Evolutionary conservation across 805 yeast genomes (phyloP).

Genomic region (Candida caryicola): DNA sequence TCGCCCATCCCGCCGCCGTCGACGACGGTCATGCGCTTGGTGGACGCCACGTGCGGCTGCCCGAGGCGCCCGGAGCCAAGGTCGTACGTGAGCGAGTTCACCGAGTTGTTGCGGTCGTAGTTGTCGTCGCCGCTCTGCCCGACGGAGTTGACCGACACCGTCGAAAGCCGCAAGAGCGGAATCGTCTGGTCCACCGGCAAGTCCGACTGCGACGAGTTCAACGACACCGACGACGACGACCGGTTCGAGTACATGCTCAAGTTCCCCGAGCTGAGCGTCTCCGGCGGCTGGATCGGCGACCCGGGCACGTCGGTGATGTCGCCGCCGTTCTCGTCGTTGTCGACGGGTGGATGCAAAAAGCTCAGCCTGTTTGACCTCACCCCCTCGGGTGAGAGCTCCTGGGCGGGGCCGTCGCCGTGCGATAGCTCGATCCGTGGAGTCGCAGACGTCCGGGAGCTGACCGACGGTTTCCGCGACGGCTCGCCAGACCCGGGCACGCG

Average conservation of each 20-base stretch:
- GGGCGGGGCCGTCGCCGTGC: no score
- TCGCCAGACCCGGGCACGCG: not conserved
- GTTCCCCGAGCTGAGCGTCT: not conserved
- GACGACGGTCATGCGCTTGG: conserved; percentile 22
- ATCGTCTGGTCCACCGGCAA: conserved; percentile 28
- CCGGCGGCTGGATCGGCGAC: conserved; percentile 11
- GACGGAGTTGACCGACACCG: conserved; percentile 16
- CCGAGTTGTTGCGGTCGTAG: conserved; percentile 19
- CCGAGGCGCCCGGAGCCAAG: conserved; percentile 16
- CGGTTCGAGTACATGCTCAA: conserved; percentile 2
- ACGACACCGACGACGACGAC: conserved; percentile 17
- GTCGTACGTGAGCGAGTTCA: conserved; percentile 23
- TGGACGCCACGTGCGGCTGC: conserved; percentile 12
- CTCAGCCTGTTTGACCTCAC: not conserved
- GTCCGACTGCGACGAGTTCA: conserved; percentile 14
- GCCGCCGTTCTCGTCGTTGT: conserved; percentile 4
- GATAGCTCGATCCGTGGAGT: not conserved
- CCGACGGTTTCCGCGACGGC: not conserved
- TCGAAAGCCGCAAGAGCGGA: conserved; percentile 29
- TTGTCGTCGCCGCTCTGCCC: not conserved
- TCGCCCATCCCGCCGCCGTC: conserved; percentile 26
- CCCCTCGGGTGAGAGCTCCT: no score
- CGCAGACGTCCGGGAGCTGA: not conserved
- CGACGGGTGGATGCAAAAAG: not conserved
- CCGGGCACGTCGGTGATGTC: conserved; percentile 18